phyloP scores from a whole-genome alignment of 345 rosid genomes.

The Aquilaria malaccensis region DNA sequence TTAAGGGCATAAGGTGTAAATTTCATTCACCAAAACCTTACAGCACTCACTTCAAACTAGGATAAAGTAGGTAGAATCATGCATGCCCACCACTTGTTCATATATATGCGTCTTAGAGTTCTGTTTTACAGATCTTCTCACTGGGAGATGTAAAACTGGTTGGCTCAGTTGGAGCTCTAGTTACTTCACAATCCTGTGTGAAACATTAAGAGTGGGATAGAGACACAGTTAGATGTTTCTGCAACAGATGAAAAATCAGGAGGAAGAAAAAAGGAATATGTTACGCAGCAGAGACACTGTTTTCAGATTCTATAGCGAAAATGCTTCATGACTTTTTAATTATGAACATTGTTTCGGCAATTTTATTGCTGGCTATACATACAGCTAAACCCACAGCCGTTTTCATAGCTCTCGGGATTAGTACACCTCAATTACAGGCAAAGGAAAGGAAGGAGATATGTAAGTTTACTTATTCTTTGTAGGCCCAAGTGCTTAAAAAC shows the following conservation, averaged over 20 bases:
- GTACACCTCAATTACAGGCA: background rate
- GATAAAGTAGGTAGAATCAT: too few species aligned
- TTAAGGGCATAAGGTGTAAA: too few species aligned
- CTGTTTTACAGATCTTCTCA: conserved; percentile 2
- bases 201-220: too few species aligned
- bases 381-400: conserved; percentile 17
- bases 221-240: too few species aligned
- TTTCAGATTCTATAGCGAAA: too few species aligned
- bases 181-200: conserved; percentile 55
- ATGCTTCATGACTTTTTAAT: background rate
- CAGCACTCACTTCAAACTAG: too few species aligned
- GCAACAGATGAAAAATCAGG: too few species aligned
- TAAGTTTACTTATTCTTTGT: conserved; percentile 5
- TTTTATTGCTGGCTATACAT: background rate
- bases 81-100: too few species aligned
- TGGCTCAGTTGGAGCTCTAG: conserved; percentile 38
- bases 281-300: background rate
- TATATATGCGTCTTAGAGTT: too few species aligned
- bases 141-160: background rate
- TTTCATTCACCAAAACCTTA: too few species aligned
- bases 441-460: background rate
- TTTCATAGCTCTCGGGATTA: conserved; percentile 12
- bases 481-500: conserved; percentile 49
- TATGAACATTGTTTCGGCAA: background rate
- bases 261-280: background rate